Conservation (phyloP, 106 monocot species). For the Posidonia australis region DNA sequence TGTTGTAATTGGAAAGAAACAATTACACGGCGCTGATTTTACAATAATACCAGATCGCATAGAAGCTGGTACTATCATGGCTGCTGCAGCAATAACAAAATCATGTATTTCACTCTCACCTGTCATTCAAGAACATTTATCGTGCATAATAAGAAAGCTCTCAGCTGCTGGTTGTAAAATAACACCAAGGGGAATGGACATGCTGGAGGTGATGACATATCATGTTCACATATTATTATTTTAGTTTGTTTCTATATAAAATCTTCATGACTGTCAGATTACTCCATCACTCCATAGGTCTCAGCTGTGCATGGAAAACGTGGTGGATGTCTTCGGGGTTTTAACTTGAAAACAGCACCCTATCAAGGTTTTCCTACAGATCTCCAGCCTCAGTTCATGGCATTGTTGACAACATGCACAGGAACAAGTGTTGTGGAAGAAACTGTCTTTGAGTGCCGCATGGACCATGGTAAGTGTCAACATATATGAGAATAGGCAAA, state of each 20-base stretch:
- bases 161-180: slow-evolving; percentile 37
- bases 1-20: slow-evolving; percentile 27
- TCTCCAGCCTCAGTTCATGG: slow-evolving; percentile 48
- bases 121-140: slow-evolving; percentile 29
- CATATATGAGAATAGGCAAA: too few relatives aligned
- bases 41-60: slow-evolving; percentile 38
- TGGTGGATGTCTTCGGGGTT: slow-evolving; percentile 25
- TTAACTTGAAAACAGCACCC: slow-evolving; percentile 34
- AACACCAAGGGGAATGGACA: slow-evolving; percentile 10
- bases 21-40: slow-evolving; percentile 27
- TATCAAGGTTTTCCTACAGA: slow-evolving; percentile 49
- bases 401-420: slow-evolving; percentile 35
- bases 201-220: slow-evolving; percentile 23
- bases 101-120: slow-evolving; percentile 40
- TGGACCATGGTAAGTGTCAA: slow-evolving; percentile 61
- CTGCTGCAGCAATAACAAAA: slow-evolving; percentile 42
- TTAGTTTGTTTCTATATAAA: not conserved
- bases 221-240: not conserved
- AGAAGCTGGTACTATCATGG: slow-evolving; percentile 52
- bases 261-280: not conserved
- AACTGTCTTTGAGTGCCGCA: slow-evolving; percentile 42
- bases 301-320: slow-evolving; percentile 15
- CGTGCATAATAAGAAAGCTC: slow-evolving; percentile 23
- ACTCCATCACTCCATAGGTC: slow-evolving; percentile 12
- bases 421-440: slow-evolving; percentile 38